A percentile compares a stretch with the other conserved stretches of the same genome.
Evolutionary conservation across 768 basidiomycete species (phyloP).

Genomic region (Clavaria fumosa): DNA sequence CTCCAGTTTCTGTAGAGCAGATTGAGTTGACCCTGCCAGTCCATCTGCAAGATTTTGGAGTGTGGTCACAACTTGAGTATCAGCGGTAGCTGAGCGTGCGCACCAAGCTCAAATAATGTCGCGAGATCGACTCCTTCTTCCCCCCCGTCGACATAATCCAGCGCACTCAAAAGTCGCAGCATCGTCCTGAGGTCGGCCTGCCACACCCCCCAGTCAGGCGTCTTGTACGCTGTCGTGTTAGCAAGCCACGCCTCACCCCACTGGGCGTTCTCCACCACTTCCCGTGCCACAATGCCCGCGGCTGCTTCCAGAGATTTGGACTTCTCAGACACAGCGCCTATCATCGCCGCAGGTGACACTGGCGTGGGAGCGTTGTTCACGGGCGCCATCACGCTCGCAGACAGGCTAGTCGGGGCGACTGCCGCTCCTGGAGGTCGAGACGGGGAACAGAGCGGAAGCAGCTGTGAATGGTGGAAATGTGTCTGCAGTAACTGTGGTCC

Average conservation of each 20-base stretch:
- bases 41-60: too few relatives aligned
- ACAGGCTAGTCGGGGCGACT: constrained; percentile 29
- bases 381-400: constrained; percentile 21
- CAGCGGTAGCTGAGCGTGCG: too few relatives aligned
- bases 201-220: constrained; percentile 31
- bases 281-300: constrained; percentile 44
- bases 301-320: constrained; percentile 53
- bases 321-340: constrained; percentile 50
- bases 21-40: too few relatives aligned
- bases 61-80: too few relatives aligned
- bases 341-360: constrained; percentile 62
- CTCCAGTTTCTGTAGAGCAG: constrained; percentile 19
- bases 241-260: constrained; percentile 58
- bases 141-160: constrained; percentile 24
- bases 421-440: constrained; percentile 43
- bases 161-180: constrained; percentile 28
- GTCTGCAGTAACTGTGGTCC: constrained; percentile 56
- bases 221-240: constrained; percentile 15
- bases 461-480: constrained; percentile 45
- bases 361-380: constrained; percentile 61
- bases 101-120: constrained; percentile 28
- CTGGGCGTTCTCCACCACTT: constrained; percentile 56
- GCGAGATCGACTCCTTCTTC: constrained; percentile 28
- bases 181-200: constrained; percentile 36
- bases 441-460: constrained; percentile 48